A percentile compares a stretch with the other conserved stretches of the same genome.
phyloP scores from a whole-genome alignment of 306 rosid species.

The Cucumis cinereus region DNA sequence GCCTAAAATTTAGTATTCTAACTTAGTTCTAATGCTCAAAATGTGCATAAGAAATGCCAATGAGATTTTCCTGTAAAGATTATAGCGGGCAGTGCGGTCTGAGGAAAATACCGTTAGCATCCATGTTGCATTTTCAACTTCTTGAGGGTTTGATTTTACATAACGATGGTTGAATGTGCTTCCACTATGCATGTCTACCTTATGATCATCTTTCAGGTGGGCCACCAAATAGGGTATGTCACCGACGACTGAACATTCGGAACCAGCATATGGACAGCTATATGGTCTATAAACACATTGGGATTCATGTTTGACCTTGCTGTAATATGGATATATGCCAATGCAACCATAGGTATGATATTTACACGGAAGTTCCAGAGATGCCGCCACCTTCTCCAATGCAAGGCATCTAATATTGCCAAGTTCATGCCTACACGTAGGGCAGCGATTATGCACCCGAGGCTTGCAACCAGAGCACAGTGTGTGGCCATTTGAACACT shows the following conservation, averaged over 20 bases:
- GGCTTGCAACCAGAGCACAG: conserved; percentile 91
- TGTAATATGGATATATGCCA: conserved; percentile 83
- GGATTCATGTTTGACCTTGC: conserved; percentile 87
- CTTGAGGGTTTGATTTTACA: conserved; percentile 90
- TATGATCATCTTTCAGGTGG: conserved; percentile 82
- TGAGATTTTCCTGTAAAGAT: neutral
- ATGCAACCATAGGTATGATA: conserved; percentile 70
- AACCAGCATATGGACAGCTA: conserved; percentile 91
- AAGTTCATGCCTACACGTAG: conserved; percentile 86
- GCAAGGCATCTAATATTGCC: conserved; percentile 93
- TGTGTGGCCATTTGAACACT: conserved; percentile 96
- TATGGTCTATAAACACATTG: conserved; percentile 71
- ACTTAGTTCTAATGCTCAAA: neutral
- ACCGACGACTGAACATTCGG: conserved; percentile 65
- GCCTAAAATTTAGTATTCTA: neutral
- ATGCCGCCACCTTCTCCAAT: conserved; percentile 92
- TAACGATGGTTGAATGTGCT: conserved; percentile 93
- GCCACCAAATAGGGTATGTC: conserved; percentile 73
- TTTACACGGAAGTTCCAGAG: conserved; percentile 89
- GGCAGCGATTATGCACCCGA: conserved; percentile 88
- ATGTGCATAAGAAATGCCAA: neutral
- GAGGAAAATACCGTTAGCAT: conserved; percentile 71
- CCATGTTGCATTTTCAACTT: conserved; percentile 96
- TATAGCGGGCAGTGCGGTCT: neutral
- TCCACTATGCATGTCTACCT: conserved; percentile 95